Base-by-base conservation (phyloP, 768 basidiomycete species). In the Mycena rebaudengoi region DNA sequence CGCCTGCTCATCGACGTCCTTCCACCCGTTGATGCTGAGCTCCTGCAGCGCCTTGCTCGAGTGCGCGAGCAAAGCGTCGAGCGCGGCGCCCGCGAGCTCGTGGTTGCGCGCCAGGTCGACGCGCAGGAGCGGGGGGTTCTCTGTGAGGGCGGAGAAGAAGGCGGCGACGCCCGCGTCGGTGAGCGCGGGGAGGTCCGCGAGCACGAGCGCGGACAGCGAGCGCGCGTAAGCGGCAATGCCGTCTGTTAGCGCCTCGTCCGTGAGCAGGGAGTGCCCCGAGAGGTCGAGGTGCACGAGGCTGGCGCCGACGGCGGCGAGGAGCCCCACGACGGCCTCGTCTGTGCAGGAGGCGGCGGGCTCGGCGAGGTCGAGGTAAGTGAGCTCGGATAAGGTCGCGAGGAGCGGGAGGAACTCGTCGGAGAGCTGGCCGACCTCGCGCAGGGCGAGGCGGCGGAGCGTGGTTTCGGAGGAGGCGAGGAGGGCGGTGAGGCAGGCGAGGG, bases 11-110 rank as follows among this genome's bases (percentile, higher is more conserved):
- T 83, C 80, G 0, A 86, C 81, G 4, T 84, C 84, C 71, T 90
- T 90, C 87, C 92, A 88, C 3, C 92, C 90, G 53, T 95, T 94
- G 70, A 99, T 84, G 65, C 85, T 85, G 25, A 99, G 81, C 25
- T 80, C 74, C 55, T 82, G 78, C 14, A 99, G 77, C 12, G 78
- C 75, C 10, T 60, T 45, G 2, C 89, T 89, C 7, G 91, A 94
- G 71, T 95, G 92, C 14, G 75, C 70, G 25, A 97, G 73, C n/a
- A 95, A 66, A 6, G 88, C 86, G 0, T 66, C 64, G 6, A 98
- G 83, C 0, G 95, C 84, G 1, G 76, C 74, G 11, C 78, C 80
- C 5, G 80, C 79, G 3, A 93, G 80, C 12, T 74, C 74, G 44
- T 81, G 78, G 69, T 91, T 92, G 35, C 92, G 86, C 16, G 90